Conservation (phyloP, 805 yeast genomes). For the Helenozyma baotianmanensis region DNA sequence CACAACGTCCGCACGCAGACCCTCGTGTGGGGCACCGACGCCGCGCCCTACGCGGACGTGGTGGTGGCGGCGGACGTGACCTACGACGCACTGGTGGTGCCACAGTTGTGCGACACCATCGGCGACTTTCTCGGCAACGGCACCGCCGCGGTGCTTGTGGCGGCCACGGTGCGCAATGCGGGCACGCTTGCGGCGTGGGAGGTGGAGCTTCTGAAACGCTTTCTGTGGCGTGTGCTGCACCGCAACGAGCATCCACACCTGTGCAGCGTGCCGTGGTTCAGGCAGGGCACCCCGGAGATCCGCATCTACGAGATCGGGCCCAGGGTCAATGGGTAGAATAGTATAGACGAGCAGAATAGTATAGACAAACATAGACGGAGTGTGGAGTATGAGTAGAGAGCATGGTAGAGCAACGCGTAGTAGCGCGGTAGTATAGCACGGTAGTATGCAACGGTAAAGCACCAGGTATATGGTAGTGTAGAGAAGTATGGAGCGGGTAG, state of each 20-base stretch:
- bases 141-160: conserved; percentile 41
- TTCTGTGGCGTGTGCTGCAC: conserved; percentile 9
- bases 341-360: too few relatives aligned
- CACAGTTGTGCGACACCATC: conserved; percentile 49
- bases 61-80: conserved; percentile 86
- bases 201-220: conserved; percentile 3
- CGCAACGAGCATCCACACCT: conserved; percentile 7
- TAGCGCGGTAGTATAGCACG: too few relatives aligned
- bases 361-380: too few relatives aligned
- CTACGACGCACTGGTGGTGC: conserved; percentile 63
- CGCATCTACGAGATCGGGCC: conserved; percentile 12
- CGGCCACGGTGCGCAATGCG: conserved; percentile 71
- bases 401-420: too few relatives aligned
- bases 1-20: conserved; percentile 23
- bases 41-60: conserved; percentile 35
- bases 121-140: conserved; percentile 28
- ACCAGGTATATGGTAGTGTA: too few relatives aligned
- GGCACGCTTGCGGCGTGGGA: conserved; percentile 34
- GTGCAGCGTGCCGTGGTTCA: conserved; percentile 8
- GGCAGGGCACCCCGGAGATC: conserved; percentile 16
- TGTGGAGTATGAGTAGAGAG: too few relatives aligned
- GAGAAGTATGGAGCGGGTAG: too few relatives aligned
- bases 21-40: conserved; percentile 53
- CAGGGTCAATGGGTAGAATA: too few relatives aligned
- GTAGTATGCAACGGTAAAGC: too few relatives aligned